Evolutionary conservation across 257 asterid species (phyloP), one percentile per base, ranked within the genome.

Genomic region (Parsonsia alboflavescens): DNA sequence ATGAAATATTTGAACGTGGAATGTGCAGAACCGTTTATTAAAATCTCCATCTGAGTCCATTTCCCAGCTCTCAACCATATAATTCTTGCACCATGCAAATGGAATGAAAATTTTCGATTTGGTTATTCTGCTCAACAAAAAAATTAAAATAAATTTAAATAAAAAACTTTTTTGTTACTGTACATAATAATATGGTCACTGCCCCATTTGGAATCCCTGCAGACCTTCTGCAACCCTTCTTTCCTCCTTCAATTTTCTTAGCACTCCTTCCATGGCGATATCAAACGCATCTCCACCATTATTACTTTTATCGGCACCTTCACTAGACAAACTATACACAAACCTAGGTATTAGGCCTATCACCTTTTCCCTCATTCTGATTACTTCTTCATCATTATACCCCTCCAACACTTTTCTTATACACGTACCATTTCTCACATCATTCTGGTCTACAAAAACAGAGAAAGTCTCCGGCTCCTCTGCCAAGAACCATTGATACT

Each of bases 191-290:
- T 6, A 2, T 62, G 10, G 2, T 61, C 21, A 61, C 26, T 28
- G 42, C 67, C 5, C n/a, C 42, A 3, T 28, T 6, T 28, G 44
- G 28, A 26, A 26, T 10, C 42, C 45, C 42, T 7, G 7, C 9
- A 36, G 26, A 63, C 6, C 16, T 28, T 58, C 46, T 48, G 10
- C n/a, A 26, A 61, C 45, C 22, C 22, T 33, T 8, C 16, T 39
- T 8, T 9, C 15, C 7, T 30, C 59, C 83, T 88, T 94, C 44
- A 94, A 82, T 81, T 89, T 89, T 82, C 86, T 90, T 72, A 94
- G 62, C 50, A 88, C 91, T 70, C 91, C 97, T 65, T 92, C 96
- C 16, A 94, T 79, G 28, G 97, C 96, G 73, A 94, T 77, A 64
- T 92, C 97, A 79, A 94, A 94, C 21, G 96, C 96, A 83, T 94